Base-by-base conservation (phyloP, 2,329 filamentous ascomycete genomes). In the Colletotrichum sp. region DNA sequence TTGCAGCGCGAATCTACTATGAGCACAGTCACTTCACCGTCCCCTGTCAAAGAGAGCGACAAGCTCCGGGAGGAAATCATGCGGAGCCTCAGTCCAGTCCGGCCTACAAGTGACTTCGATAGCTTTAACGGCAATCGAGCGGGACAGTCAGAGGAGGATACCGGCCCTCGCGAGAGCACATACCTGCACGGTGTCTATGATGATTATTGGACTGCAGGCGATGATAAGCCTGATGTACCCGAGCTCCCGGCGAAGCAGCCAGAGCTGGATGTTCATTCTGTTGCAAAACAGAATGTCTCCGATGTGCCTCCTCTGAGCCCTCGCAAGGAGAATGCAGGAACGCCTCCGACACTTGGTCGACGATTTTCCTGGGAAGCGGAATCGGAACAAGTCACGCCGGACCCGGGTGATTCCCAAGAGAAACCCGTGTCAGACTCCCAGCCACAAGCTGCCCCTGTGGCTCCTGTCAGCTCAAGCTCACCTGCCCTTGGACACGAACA, bases 61-160 rank as follows among this genome's bases (percentile, higher is more conserved):
- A 88, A 90, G 72, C 83, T 96, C 63, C 89, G 92, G 32, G 93
- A 95, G 75, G 95, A 96, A 79, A 96, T 96, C 71, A 92, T 95
- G 69, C 92, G 91, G 74, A 94, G 92, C 57, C 86, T 96, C 3
- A 92, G 89, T 71, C 89, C 92, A 1, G 81, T 86, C 15, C 84
- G 84, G 34, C 80, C 84, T 6, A 78, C 77, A 24, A 63, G 65
- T 18, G 74, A 69, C 6, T 74, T 76, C 10, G 76, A 71, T 13
- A 78, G 77, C 52, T 44, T 68, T 57, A 34, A 66, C 28, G 49
- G 36, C 15, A 52, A 55, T 32, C 39, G 24, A 36, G 32, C 55
- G 69, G 44, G 21, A 62, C 59, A 32, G 55, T 9, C 21, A 49
- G 59, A 30, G 15, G 65, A 76, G 30, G 65, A 55, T 68, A 74